Conservation (phyloP, 345 rosid genomes). For the Lumnitzera racemosa region DNA sequence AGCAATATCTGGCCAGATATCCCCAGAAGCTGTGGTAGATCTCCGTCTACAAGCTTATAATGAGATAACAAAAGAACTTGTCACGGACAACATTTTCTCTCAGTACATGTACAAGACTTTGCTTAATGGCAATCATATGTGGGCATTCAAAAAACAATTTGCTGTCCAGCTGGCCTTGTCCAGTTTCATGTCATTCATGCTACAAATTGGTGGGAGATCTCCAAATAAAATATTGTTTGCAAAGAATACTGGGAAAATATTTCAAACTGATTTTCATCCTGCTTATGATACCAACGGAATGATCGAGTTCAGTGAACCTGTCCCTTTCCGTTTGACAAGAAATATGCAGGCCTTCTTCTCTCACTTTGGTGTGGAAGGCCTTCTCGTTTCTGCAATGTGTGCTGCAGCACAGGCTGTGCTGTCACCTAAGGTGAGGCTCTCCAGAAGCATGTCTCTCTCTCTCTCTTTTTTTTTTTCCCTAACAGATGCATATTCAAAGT, state of each 20-base stretch:
- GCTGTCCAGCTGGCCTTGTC: constrained; percentile 95
- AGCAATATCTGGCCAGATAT: constrained; percentile 82
- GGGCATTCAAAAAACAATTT: constrained; percentile 99
- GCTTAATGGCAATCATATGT: constrained; percentile 80
- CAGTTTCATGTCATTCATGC: constrained; percentile 97
- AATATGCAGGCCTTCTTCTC: constrained; percentile 98
- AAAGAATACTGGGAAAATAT: constrained; percentile 93
- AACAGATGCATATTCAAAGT: not conserved
- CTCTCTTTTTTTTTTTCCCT: no score
- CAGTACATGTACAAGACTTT: constrained; percentile 96
- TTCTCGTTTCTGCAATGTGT: constrained; percentile 87
- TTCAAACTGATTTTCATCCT: constrained; percentile 98
- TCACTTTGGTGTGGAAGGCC: constrained; percentile 93
- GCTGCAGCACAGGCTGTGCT: constrained; percentile 91
- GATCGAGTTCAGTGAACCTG: constrained; percentile 90
- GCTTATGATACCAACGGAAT: constrained; percentile 83
- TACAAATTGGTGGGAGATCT: constrained; percentile 96
- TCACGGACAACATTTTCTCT: constrained; percentile 75
- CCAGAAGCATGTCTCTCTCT: not conserved
- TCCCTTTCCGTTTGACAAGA: constrained; percentile 95
- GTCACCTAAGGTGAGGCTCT: constrained; percentile 63
- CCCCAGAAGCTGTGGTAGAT: constrained; percentile 83
- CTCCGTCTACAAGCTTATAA: constrained; percentile 90
- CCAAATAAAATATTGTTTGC: constrained; percentile 94
- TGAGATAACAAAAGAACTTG: constrained; percentile 67